phyloP scores from a whole-genome alignment of 768 basidiomycete species.

The Mycena rebaudengoi region DNA sequence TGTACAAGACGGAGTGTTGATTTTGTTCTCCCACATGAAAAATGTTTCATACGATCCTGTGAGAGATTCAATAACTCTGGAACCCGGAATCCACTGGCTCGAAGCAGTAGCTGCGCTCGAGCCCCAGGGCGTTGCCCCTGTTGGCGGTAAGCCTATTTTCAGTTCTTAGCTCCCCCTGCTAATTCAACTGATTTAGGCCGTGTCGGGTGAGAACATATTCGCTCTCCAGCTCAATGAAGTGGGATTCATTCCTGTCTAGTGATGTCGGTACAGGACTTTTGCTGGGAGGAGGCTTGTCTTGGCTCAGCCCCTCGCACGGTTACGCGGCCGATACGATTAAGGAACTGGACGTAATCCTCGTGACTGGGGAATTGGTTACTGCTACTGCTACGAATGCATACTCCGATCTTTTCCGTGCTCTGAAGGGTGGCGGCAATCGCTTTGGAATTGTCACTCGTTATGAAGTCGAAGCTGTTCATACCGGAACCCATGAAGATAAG shows the following conservation, averaged over 20 bases:
- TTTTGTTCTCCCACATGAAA: conserved; percentile 31
- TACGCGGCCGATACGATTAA: conserved; percentile 48
- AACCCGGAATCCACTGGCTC: conserved; percentile 54
- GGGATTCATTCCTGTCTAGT: conserved; percentile 25
- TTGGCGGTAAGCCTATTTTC: conserved; percentile 44
- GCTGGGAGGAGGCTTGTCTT: conserved; percentile 53
- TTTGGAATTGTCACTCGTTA: conserved; percentile 57
- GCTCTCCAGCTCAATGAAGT: too few species aligned
- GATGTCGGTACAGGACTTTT: conserved; percentile 54
- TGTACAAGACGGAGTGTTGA: conserved; percentile 34
- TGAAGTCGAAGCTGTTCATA: conserved; percentile 48
- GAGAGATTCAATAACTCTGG: conserved; percentile 46
- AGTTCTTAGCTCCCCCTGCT: background rate
- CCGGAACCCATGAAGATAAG: conserved; percentile 46
- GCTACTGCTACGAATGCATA: conserved; percentile 50
- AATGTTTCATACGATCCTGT: conserved; percentile 41
- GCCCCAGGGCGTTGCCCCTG: conserved; percentile 51
- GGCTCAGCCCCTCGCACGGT: conserved; percentile 48
- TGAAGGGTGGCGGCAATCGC: conserved; percentile 56
- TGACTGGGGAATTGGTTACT: conserved; percentile 49
- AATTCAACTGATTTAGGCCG: conserved; percentile 11
- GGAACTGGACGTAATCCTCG: conserved; percentile 53
- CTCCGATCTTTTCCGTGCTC: conserved; percentile 52
- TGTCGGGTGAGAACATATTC: conserved; percentile 15
- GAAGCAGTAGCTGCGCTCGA: conserved; percentile 46